These are phyloP conservation scores for Paramecium bursaria DNA, from an alignment of 73 alveolate genomes.

Conservation along the genomic window DNA sequence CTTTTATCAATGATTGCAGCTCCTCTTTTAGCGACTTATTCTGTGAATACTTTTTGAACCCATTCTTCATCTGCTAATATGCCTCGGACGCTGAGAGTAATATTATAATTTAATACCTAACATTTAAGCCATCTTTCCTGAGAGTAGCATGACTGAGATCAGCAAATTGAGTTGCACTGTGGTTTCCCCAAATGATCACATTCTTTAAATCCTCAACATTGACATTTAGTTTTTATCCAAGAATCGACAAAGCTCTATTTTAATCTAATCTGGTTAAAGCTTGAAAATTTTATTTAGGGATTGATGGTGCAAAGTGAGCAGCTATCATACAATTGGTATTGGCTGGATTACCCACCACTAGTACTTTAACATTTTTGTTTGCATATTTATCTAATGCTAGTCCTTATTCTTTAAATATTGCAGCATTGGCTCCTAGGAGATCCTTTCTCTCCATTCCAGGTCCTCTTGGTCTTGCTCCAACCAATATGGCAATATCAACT, in stretches of 20 bases:
- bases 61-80: slow-evolving; percentile 76
- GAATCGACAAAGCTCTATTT: slow-evolving; percentile 85
- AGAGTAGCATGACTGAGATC: slow-evolving; percentile 78
- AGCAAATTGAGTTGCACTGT: slow-evolving; percentile 89
- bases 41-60: slow-evolving; percentile 81
- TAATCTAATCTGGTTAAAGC: slow-evolving; percentile 95
- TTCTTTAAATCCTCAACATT: slow-evolving; percentile 82
- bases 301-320: slow-evolving; percentile 85
- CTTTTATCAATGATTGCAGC: slow-evolving; percentile 91
- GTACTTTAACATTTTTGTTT: slow-evolving; percentile 89
- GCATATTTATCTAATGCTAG: slow-evolving; percentile 92
- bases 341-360: slow-evolving; percentile 97
- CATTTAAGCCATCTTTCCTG: slow-evolving; percentile 26
- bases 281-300: slow-evolving; percentile 91
- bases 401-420: slow-evolving; percentile 92
- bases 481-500: slow-evolving; percentile 90
- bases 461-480: slow-evolving; percentile 96
- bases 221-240: slow-evolving; percentile 81
- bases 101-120: background rate
- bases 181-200: slow-evolving; percentile 95
- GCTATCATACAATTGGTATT: slow-evolving; percentile 94
- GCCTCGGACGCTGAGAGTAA: slow-evolving; percentile 58
- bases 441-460: slow-evolving; percentile 99
- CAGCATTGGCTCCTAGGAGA: slow-evolving; percentile 88
- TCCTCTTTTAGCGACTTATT: slow-evolving; percentile 95